Conservation (phyloP, 2,329 filamentous ascomycete genomes). For the Bipolaris sorokiniana region DNA sequence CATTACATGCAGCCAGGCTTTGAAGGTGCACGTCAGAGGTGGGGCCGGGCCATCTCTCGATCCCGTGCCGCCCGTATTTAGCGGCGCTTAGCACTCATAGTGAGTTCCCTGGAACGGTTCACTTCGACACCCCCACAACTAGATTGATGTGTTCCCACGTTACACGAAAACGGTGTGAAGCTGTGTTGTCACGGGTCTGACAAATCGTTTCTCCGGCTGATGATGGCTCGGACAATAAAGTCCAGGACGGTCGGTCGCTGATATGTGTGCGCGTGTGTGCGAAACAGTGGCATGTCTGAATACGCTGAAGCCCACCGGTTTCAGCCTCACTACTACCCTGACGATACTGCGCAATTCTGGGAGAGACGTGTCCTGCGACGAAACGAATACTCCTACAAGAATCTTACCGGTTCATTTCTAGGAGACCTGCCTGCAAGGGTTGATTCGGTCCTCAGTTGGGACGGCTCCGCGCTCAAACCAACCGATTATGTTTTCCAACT, state of each 20-base stretch:
- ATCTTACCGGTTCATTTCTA: background rate
- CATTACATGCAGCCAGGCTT: no score
- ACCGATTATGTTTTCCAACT: background rate
- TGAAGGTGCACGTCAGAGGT: no score
- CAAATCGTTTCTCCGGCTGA: background rate
- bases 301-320: background rate
- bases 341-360: background rate
- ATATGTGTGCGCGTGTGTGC: background rate
- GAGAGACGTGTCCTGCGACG: background rate
- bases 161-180: no score
- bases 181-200: background rate
- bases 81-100: no score
- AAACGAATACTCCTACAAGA: background rate
- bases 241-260: background rate
- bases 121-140: no score
- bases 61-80: no score
- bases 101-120: no score
- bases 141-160: no score
- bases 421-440: background rate
- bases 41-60: no score
- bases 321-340: background rate
- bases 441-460: background rate
- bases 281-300: background rate
- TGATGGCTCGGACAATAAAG: background rate
- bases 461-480: background rate